A percentile compares a stretch with the other conserved stretches of the same genome.
phyloP scores from a whole-genome alignment of 2,329 filamentous ascomycete species.

The Xylaria sp. region DNA sequence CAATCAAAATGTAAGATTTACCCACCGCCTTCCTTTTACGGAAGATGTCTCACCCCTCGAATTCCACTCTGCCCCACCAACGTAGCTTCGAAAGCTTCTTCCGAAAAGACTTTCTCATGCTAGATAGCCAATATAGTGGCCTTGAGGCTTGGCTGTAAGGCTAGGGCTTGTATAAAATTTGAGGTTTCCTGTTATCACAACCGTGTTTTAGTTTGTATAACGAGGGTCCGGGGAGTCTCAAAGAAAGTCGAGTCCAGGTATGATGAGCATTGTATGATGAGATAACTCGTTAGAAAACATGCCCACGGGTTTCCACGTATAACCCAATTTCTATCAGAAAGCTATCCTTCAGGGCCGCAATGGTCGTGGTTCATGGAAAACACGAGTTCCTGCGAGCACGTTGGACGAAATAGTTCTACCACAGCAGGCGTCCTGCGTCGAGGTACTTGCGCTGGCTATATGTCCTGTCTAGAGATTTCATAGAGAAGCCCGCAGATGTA shows the following conservation, averaged over 20 bases:
- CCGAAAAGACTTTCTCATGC: neutral
- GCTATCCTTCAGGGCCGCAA: neutral
- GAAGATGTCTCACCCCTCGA: conserved; percentile 31
- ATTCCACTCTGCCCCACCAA: conserved; percentile 29
- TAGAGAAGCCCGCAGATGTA: neutral
- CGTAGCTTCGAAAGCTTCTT: conserved; percentile 14
- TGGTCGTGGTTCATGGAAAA: too few species aligned
- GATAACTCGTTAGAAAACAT: neutral
- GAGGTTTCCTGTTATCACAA: neutral
- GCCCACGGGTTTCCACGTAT: neutral
- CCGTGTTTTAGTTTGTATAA: neutral
- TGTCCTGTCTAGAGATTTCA: neutral
- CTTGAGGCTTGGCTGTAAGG: too few species aligned
- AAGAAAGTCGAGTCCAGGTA: neutral
- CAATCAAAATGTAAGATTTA: conserved; percentile 24
- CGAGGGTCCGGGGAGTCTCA: neutral
- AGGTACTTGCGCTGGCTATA: neutral
- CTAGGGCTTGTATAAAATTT: neutral
- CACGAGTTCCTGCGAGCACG: neutral
- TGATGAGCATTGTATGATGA: neutral
- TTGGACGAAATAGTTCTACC: neutral
- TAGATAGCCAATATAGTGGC: neutral
- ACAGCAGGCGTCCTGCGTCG: neutral
- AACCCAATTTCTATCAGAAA: neutral
- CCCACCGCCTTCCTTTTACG: conserved; percentile 37